phyloP scores from a whole-genome alignment of 2,329 filamentous ascomycete species.

The Colletotrichum liriopes region DNA sequence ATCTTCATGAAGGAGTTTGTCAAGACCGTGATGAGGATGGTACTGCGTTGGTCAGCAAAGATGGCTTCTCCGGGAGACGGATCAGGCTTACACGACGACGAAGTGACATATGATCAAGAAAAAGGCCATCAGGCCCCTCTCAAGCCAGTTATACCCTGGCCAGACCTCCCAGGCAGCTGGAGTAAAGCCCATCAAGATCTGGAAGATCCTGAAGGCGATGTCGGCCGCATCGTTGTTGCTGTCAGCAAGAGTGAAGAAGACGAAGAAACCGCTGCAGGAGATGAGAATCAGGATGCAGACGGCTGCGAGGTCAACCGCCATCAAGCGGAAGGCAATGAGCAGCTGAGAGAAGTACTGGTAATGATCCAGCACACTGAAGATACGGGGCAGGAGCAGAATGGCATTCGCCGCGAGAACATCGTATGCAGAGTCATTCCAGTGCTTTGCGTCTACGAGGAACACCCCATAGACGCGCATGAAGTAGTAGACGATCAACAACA shows the following conservation, averaged over 20 bases:
- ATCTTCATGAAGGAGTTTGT: conserved; percentile 98
- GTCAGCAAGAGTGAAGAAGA: conserved; percentile 89
- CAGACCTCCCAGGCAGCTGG: conserved; percentile 96
- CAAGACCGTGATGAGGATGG: conserved; percentile 94
- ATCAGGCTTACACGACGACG: conserved; percentile 77
- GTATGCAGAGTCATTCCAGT: conserved; percentile 88
- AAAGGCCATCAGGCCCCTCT: conserved; percentile 81
- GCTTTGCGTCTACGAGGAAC: conserved; percentile 81
- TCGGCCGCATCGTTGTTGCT: conserved; percentile 78
- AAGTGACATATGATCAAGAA: conserved; percentile 98
- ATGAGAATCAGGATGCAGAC: conserved; percentile 89
- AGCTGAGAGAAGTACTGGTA: conserved; percentile 97
- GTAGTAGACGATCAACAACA: conserved; percentile 91
- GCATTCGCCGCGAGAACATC: conserved; percentile 95
- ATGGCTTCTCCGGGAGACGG: not conserved
- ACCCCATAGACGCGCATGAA: conserved; percentile 91
- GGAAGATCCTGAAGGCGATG: conserved; percentile 92
- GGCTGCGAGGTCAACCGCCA: conserved; percentile 91
- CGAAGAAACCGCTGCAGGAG: conserved; percentile 93
- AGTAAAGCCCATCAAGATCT: conserved; percentile 96
- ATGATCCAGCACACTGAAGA: conserved; percentile 94
- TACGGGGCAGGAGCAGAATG: conserved; percentile 88
- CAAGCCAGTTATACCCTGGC: conserved; percentile 82
- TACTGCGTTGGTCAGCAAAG: conserved; percentile 60
- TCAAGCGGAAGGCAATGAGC: conserved; percentile 92